phyloP scores from a whole-genome alignment of 768 basidiomycete genomes.

The Boletus reticulatus region DNA sequence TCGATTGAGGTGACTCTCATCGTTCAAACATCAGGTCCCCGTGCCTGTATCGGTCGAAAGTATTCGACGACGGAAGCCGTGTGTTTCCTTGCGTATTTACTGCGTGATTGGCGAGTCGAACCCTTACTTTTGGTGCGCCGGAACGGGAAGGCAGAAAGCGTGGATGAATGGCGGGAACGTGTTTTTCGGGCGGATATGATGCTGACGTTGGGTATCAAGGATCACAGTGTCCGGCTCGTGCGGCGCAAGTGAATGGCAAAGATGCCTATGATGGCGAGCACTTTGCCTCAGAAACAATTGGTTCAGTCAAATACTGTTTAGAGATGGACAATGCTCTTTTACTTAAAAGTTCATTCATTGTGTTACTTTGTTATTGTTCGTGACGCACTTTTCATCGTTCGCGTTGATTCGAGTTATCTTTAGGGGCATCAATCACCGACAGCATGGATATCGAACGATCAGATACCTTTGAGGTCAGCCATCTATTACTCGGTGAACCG shows the following conservation, averaged over 20 bases:
- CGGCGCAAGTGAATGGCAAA: slow-evolving; percentile 1
- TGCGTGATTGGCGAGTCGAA: slow-evolving; percentile 52
- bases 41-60: slow-evolving; percentile 50
- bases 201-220: slow-evolving; percentile 16
- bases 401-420: too few relatives aligned
- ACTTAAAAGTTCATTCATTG: too few relatives aligned
- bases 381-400: too few relatives aligned
- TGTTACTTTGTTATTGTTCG: too few relatives aligned
- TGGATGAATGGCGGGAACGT: slow-evolving; percentile 15
- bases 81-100: slow-evolving; percentile 49
- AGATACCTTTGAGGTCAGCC: too few relatives aligned
- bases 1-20: neutral
- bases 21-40: slow-evolving; percentile 36
- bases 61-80: slow-evolving; percentile 53
- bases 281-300: too few relatives aligned
- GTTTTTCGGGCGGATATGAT: slow-evolving; percentile 11
- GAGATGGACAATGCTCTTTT: too few relatives aligned
- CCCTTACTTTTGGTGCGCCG: slow-evolving; percentile 31
- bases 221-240: slow-evolving; percentile 11
- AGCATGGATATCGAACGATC: too few relatives aligned
- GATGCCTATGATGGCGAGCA: too few relatives aligned
- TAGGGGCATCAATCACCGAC: too few relatives aligned
- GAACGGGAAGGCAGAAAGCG: slow-evolving; percentile 5
- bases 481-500: too few relatives aligned
- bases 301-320: too few relatives aligned